Evolutionary conservation across 345 rosid genomes (phyloP).

Genomic region (Arabis alpina): DNA sequence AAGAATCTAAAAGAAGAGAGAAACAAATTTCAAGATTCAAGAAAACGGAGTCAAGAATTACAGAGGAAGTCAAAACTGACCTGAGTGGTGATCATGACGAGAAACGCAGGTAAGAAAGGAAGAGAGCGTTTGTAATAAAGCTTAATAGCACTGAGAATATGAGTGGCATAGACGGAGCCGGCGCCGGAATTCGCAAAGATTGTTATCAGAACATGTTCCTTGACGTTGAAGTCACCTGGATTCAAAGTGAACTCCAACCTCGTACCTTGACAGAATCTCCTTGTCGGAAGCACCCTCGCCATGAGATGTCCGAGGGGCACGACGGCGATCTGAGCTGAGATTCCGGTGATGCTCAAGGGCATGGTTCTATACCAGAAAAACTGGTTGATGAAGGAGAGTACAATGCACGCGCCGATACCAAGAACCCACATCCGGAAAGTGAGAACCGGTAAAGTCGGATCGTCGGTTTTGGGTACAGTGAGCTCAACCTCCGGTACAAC

Average conservation of each 20-base stretch:
- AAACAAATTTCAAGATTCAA: conserved; percentile 13
- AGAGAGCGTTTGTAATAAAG: conserved; percentile 63
- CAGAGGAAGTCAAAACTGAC: conserved; percentile 37
- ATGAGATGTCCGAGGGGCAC: conserved; percentile 77
- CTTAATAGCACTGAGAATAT: conserved; percentile 73
- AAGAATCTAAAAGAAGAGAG: conserved; percentile 48
- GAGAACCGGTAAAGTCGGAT: conserved; percentile 59
- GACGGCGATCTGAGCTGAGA: conserved; percentile 83
- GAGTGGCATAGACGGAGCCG: conserved; percentile 76
- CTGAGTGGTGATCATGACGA: conserved; percentile 85
- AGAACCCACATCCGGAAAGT: conserved; percentile 92
- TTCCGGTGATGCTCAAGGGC: conserved; percentile 56
- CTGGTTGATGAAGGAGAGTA: conserved; percentile 80
- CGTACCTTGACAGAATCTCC: conserved; percentile 52
- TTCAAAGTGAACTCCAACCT: conserved; percentile 62
- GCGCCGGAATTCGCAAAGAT: conserved; percentile 85
- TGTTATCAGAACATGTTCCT: conserved; percentile 89
- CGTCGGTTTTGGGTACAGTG: conserved; percentile 84
- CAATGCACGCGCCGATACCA: conserved; percentile 61
- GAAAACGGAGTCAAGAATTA: background rate
- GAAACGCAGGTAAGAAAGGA: conserved; percentile 60
- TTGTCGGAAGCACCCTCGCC: conserved; percentile 59
- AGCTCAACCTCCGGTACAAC: conserved; percentile 70
- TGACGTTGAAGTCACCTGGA: conserved; percentile 83
- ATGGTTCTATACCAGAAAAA: conserved; percentile 83